phyloP scores from a whole-genome alignment of 805 yeast genomes.

The Spathaspora boniae region DNA sequence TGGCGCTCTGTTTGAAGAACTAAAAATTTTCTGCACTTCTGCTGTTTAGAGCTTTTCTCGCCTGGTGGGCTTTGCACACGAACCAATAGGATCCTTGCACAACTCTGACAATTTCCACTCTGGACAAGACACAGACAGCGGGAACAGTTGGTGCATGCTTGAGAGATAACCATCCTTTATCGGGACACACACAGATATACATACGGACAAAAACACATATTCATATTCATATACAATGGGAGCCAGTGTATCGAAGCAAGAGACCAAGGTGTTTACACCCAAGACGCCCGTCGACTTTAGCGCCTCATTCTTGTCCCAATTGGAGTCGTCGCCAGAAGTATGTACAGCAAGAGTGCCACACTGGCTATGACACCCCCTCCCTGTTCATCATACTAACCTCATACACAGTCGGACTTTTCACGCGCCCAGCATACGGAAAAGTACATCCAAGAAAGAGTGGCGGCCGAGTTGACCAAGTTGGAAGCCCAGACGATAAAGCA shows the following conservation, averaged over 20 bases:
- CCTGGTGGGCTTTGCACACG: too few relatives aligned
- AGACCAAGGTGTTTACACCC: constrained; percentile 65
- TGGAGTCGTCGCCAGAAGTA: constrained; percentile 58
- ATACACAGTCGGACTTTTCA: constrained; percentile 53
- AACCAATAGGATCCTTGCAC: too few relatives aligned
- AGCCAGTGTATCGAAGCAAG: constrained; percentile 56
- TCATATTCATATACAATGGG: constrained; percentile 43
- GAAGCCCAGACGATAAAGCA: constrained; percentile 49
- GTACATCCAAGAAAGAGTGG: constrained; percentile 62
- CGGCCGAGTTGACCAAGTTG: constrained; percentile 51
- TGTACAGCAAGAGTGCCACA: constrained; percentile 13
- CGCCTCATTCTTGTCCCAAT: constrained; percentile 57
- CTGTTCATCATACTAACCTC: constrained; percentile 8
- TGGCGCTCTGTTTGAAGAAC: too few relatives aligned
- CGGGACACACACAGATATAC: too few relatives aligned
- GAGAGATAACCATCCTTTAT: too few relatives aligned
- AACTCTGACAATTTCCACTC: too few relatives aligned
- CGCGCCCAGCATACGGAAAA: constrained; percentile 67
- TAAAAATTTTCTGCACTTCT: too few relatives aligned
- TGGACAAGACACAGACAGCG: too few relatives aligned
- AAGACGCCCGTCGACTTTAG: constrained; percentile 66
- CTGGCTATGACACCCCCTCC: not conserved
- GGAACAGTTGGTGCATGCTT: too few relatives aligned
- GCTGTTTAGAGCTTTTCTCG: too few relatives aligned
- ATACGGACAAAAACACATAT: not conserved